Conservation (phyloP, 257 asterid genomes). For the Thymus mandschuricus region DNA sequence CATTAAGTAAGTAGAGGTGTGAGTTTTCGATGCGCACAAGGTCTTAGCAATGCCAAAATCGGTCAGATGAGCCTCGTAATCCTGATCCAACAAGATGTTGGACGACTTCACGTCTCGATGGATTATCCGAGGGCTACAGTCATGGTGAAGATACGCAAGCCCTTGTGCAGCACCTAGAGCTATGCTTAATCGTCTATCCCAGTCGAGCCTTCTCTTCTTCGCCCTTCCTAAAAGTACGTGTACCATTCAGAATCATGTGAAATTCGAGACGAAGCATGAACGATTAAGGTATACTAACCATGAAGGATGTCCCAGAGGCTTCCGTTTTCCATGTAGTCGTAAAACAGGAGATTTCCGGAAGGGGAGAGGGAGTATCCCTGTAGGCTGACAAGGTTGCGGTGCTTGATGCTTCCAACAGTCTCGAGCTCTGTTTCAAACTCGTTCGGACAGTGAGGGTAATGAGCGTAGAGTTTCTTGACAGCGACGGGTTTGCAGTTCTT, state of each 20-base stretch:
- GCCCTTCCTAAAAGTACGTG: constrained; percentile 36
- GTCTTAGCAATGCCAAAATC: constrained; percentile 93
- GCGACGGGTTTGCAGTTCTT: constrained; percentile 93
- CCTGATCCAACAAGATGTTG: constrained; percentile 69
- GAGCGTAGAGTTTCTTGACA: constrained; percentile 77
- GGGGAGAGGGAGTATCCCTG: constrained; percentile 90
- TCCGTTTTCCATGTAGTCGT: constrained; percentile 97
- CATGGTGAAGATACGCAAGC: constrained; percentile 88
- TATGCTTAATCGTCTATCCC: constrained; percentile 72
- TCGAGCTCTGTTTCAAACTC: constrained; percentile 84
- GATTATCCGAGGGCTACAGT: constrained; percentile 84
- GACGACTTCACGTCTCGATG: constrained; percentile 92
- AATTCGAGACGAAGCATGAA: no score
- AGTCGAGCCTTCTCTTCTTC: constrained; percentile 68
- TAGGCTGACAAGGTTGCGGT: constrained; percentile 87
- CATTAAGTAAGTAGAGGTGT: constrained; percentile 79
- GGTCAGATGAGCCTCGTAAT: constrained; percentile 77
- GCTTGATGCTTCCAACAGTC: constrained; percentile 87
- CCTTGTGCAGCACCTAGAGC: constrained; percentile 89
- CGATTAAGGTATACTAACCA: constrained; percentile 43
- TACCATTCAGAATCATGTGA: no score
- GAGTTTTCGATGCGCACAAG: constrained; percentile 58
- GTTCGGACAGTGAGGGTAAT: constrained; percentile 62
- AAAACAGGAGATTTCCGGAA: constrained; percentile 74
- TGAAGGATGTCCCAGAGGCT: constrained; percentile 94